Percentiles rank a stretch among this genome's conserved stretches.
Conservation (phyloP, 352 stramenopile species). For the Pythium catenulatum region DNA sequence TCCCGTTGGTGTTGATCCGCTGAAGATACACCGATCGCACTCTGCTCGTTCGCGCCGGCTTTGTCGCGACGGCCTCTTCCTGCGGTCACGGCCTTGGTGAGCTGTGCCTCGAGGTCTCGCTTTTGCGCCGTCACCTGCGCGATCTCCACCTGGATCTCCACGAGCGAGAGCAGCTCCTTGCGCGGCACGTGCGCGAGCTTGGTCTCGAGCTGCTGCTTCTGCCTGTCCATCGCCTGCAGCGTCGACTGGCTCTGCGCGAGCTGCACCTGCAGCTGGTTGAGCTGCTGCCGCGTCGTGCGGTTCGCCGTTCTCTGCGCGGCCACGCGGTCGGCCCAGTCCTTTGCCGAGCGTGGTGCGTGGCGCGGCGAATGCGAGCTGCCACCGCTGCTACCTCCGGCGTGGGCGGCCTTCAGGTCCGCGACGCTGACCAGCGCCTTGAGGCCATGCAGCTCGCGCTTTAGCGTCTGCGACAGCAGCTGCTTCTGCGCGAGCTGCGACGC, state of each 20-base stretch:
- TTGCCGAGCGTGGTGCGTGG: too few relatives aligned
- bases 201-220: constrained; percentile 64
- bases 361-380: too few relatives aligned
- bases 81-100: background rate
- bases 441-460: constrained; percentile 74
- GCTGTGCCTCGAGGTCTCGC: constrained; percentile 64
- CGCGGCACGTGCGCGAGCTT: constrained; percentile 65
- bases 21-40: background rate
- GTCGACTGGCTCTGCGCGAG: constrained; percentile 39
- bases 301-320: constrained; percentile 73
- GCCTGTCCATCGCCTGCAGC: constrained; percentile 33
- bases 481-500: constrained; percentile 63
- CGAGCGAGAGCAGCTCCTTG: constrained; percentile 72
- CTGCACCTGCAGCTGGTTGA: constrained; percentile 36
- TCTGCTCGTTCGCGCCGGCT: background rate
- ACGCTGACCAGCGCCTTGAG: constrained; percentile 81
- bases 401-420: constrained; percentile 52
- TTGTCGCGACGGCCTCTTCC: background rate
- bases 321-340: constrained; percentile 72
- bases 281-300: constrained; percentile 62
- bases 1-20: background rate
- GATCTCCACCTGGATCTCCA: constrained; percentile 78
- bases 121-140: constrained; percentile 72
- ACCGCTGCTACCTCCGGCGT: too few relatives aligned
- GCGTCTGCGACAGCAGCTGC: constrained; percentile 56